Conservation (phyloP, 495 filamentous ascomycete genomes). For the Chlorociboria aeruginascens region DNA sequence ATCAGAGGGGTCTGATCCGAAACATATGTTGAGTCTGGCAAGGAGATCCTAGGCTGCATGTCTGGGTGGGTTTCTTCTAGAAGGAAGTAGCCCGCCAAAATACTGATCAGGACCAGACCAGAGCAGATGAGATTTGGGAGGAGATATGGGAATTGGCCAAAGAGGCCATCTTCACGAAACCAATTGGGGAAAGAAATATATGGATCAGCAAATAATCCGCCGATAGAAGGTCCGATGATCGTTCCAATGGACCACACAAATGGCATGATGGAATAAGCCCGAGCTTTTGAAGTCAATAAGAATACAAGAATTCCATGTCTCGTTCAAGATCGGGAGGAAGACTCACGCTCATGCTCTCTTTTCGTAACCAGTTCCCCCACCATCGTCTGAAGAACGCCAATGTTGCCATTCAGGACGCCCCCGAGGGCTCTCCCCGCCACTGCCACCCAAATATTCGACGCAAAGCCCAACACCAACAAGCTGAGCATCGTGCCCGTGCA, state of each 20-base stretch:
- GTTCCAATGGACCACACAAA: slow-evolving; percentile 41
- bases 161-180: slow-evolving; percentile 63
- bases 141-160: slow-evolving; percentile 79
- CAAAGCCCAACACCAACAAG: slow-evolving; percentile 87
- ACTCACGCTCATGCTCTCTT: slow-evolving; percentile 78
- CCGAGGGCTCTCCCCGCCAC: slow-evolving; percentile 80
- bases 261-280: slow-evolving; percentile 5
- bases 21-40: slow-evolving; percentile 16
- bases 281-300: neutral
- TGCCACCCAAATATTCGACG: slow-evolving; percentile 69
- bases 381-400: slow-evolving; percentile 74
- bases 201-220: slow-evolving; percentile 47
- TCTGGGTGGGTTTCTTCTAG: slow-evolving; percentile 91
- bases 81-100: slow-evolving; percentile 75
- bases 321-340: slow-evolving; percentile 46
- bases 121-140: slow-evolving; percentile 90
- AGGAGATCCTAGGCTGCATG: slow-evolving; percentile 15
- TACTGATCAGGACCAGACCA: slow-evolving; percentile 59
- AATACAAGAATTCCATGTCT: neutral
- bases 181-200: slow-evolving; percentile 46
- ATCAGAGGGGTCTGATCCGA: slow-evolving; percentile 18
- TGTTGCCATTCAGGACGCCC: slow-evolving; percentile 80
- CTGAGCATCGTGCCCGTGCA: slow-evolving; percentile 82
- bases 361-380: slow-evolving; percentile 84
- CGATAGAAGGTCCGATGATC: slow-evolving; percentile 47